phyloP scores from a whole-genome alignment of 345 rosid genomes.

The Draba incana region DNA sequence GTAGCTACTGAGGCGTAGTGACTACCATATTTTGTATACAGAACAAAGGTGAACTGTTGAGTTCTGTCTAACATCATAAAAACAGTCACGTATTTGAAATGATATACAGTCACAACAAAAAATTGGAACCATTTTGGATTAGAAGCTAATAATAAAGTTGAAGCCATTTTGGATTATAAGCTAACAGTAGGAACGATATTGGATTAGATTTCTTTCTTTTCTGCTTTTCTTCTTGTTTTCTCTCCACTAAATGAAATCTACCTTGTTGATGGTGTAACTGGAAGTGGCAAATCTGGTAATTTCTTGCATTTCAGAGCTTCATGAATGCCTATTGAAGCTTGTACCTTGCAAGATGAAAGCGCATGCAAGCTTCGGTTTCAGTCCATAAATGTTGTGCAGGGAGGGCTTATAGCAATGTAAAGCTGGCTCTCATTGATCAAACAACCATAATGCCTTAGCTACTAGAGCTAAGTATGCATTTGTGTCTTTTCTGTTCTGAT shows the following conservation, averaged over 20 bases:
- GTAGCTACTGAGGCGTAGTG: conserved; percentile 10
- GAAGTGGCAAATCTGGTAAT: conserved; percentile 5
- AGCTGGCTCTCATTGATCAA: conserved; percentile 12
- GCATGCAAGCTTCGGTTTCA: not conserved
- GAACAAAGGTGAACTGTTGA: conserved; percentile 23
- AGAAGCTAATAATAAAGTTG: no score
- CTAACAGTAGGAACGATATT: not conserved
- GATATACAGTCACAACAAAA: not conserved
- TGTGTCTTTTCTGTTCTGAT: not conserved
- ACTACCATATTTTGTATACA: conserved; percentile 24
- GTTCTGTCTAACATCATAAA: conserved; percentile 9
- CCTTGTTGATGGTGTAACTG: conserved; percentile 9
- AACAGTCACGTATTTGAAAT: conserved; percentile 11
- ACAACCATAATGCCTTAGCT: conserved; percentile 3
- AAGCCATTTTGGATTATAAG: no score
- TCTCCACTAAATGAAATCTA: not conserved
- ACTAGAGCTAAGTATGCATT: conserved; percentile 1
- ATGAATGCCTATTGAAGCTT: conserved; percentile 1
- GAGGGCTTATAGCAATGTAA: no score
- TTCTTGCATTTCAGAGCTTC: conserved; percentile 10
- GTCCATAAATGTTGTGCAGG: not conserved
- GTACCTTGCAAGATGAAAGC: conserved; percentile 15
- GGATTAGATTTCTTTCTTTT: not conserved
- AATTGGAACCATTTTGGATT: no score
- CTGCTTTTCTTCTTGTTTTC: not conserved